Conservation (phyloP, 257 asterid genomes). For the Ophiorrhiza pumila region DNA sequence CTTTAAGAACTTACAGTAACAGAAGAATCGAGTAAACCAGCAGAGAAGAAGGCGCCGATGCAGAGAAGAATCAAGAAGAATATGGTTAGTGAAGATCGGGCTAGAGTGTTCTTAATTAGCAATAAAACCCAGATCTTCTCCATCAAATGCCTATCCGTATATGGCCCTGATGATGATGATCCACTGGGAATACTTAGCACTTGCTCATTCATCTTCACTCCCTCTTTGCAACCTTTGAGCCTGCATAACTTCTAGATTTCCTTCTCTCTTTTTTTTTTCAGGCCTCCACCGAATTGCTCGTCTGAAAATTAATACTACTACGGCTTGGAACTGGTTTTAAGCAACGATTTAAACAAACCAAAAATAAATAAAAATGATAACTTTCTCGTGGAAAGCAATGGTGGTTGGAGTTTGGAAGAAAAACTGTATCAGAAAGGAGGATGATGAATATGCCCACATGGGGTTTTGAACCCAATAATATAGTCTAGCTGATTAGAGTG, state of each 20-base stretch:
- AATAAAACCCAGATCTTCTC: constrained; percentile 53
- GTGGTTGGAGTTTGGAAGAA: no score
- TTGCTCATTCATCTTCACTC: constrained; percentile 13
- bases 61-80: constrained; percentile 42
- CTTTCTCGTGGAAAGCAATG: no score
- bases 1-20: constrained; percentile 39
- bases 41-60: constrained; percentile 68
- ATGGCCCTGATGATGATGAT: constrained; percentile 13
- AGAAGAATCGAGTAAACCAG: constrained; percentile 62
- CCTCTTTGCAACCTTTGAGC: background rate
- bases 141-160: constrained; percentile 20
- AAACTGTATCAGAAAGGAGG: no score
- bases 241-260: background rate
- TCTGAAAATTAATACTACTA: no score
- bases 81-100: constrained; percentile 45
- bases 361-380: no score
- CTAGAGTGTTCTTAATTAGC: constrained; percentile 6
- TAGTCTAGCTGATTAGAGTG: no score
- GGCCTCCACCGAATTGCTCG: background rate
- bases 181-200: constrained; percentile 4
- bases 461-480: no score
- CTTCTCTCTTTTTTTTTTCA: no score
- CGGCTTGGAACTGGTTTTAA: no score
- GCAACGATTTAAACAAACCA: no score
- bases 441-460: no score